Evolutionary conservation across 2,329 filamentous ascomycete species (phyloP), one percentile per base, ranked within the genome.

Genomic region (Acephala macrosclerotiorum): DNA sequence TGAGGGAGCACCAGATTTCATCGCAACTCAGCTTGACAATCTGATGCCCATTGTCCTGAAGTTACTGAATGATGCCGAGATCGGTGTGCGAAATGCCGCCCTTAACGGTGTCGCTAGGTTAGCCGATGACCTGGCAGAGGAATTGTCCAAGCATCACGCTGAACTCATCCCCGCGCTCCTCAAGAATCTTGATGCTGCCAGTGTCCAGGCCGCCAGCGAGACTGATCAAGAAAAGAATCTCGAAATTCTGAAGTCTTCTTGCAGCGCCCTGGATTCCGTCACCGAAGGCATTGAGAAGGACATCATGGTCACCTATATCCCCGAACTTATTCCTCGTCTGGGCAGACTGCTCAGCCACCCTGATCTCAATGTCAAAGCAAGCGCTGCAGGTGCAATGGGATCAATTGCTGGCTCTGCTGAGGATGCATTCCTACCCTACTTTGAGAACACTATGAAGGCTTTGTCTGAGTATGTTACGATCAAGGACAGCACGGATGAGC

Each of bases 1-100:
- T 61, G 96, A 98, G 83, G 96, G 96, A 73, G 95, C 96, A 35
- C 96, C 96, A 18, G 96, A 99, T 79, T 99, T 98, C 80, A 94
- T 98, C 75, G 93, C 93, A 70, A 97, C 94, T 22, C 96, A 99
- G 80, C 87, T 98, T 68, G 86, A 91, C 75, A 87, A 91, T 71
- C 91, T 98, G 71, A 88, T 98, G 78, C 96, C 96, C 58, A 85
- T 92, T 72, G 89, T 98, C 66, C 85, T 97, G 65, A 89, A 88
- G 75, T 86, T 98, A 9, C 87, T 99, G 45, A 86, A 93, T 76
- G 96, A 99, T 76, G 83, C 87, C n/a, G 92, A 96, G 71, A 85
- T 89, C 72, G 89, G 89, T 73, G 96, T 99, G 65, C 89, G 96
- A 67, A 91, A 94, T 77, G 93, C 95, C 58, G 91, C 96, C 25